phyloP scores from a whole-genome alignment of 1,139 yeast genomes.

The Geotrichum australiense region DNA sequence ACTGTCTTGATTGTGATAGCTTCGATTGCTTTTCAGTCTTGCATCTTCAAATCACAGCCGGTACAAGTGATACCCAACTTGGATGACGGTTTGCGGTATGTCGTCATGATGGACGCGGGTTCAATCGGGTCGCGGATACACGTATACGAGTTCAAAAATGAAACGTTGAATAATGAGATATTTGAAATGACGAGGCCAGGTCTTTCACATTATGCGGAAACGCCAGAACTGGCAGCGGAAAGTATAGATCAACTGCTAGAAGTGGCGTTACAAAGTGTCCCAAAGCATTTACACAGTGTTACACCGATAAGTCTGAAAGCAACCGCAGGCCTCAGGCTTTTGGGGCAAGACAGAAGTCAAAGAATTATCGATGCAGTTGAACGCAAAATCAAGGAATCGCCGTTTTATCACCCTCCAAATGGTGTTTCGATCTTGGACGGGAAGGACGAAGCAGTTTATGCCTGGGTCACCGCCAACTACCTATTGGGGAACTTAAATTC shows the following conservation, averaged over 20 bases:
- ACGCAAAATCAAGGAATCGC: conserved; percentile 62
- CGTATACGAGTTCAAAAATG: conserved; percentile 77
- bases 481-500: conserved; percentile 83
- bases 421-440: conserved; percentile 84
- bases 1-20: background rate
- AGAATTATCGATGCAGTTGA: conserved; percentile 15
- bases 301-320: conserved; percentile 96
- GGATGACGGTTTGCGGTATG: conserved; percentile 38
- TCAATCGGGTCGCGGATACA: conserved; percentile 96
- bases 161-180: conserved; percentile 65
- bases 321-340: conserved; percentile 88
- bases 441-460: conserved; percentile 95
- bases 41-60: background rate
- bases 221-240: conserved; percentile 75
- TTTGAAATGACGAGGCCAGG: conserved; percentile 94
- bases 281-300: conserved; percentile 62
- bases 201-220: conserved; percentile 74
- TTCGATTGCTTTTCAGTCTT: background rate
- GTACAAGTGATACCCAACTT: background rate
- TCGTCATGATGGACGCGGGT: conserved; percentile 94
- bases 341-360: conserved; percentile 62
- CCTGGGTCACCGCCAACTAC: conserved; percentile 96
- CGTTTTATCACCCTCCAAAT: conserved; percentile 81
- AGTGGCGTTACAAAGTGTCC: conserved; percentile 67
- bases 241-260: conserved; percentile 77